A percentile compares a stretch with the other conserved stretches of the same genome.
Conservation (phyloP, 1,284 basidiomycete genomes). For the Papiliotrema laurentii region DNA sequence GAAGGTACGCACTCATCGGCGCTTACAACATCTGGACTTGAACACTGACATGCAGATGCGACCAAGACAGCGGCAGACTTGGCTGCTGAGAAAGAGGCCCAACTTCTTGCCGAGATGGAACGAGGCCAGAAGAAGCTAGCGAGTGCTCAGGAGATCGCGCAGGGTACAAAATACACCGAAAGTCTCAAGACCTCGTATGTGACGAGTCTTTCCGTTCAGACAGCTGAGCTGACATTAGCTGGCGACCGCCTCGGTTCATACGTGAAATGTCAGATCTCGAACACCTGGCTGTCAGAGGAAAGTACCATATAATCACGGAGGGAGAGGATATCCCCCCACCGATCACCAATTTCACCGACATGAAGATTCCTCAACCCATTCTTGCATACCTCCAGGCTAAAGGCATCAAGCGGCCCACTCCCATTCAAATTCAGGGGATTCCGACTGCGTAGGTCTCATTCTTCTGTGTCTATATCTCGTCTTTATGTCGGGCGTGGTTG, state of each 20-base stretch:
- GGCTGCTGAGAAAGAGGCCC: constrained; percentile 80
- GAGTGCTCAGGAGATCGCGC: constrained; percentile 85
- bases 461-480: not conserved
- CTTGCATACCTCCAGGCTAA: constrained; percentile 77
- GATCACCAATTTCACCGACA: constrained; percentile 92
- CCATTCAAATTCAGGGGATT: constrained; percentile 95
- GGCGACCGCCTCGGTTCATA: constrained; percentile 82
- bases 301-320: constrained; percentile 87
- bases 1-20: constrained; percentile 58
- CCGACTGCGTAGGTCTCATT: constrained; percentile 73
- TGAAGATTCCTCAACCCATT: constrained; percentile 89
- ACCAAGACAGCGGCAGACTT: constrained; percentile 79
- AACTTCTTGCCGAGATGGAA: constrained; percentile 86
- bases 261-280: constrained; percentile 65
- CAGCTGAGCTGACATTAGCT: constrained; percentile 53
- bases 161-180: constrained; percentile 87
- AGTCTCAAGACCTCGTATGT: constrained; percentile 73
- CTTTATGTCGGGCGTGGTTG: constrained; percentile 3
- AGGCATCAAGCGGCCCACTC: constrained; percentile 81
- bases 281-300: constrained; percentile 72
- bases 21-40: not conserved
- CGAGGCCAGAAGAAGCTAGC: constrained; percentile 79
- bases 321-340: constrained; percentile 88
- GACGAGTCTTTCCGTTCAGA: too few species aligned
- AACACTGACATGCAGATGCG: constrained; percentile 58